phyloP scores from a whole-genome alignment of 805 yeast genomes.

The Candida bentonensis region DNA sequence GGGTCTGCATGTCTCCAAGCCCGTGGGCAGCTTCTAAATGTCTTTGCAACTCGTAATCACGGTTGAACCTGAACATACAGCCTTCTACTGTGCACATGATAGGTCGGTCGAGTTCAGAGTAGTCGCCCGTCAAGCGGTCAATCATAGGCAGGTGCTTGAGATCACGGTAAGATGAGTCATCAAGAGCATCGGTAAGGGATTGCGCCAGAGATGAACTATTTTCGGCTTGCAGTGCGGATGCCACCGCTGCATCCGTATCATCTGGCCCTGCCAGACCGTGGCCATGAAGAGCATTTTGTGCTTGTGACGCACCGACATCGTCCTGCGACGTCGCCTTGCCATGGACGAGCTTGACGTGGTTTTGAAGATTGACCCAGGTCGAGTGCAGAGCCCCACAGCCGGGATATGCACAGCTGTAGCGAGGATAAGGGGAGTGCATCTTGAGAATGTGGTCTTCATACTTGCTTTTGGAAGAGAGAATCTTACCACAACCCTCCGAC shows the following conservation, averaged over 20 bases:
- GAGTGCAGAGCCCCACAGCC: slow-evolving; percentile 42
- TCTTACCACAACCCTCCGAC: slow-evolving; percentile 39
- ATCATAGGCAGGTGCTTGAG: slow-evolving; percentile 10
- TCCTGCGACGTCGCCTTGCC: slow-evolving; percentile 13
- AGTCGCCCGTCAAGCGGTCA: slow-evolving; percentile 23
- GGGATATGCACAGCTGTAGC: slow-evolving; percentile 11
- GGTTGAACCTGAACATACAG: slow-evolving; percentile 21
- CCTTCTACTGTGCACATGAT: slow-evolving; percentile 19
- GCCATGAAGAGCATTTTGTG: no score
- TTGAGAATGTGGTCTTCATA: slow-evolving; percentile 52
- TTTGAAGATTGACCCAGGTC: slow-evolving; percentile 56
- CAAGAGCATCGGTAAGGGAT: background rate
- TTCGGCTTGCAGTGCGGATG: slow-evolving; percentile 1
- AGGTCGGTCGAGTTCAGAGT: slow-evolving; percentile 16
- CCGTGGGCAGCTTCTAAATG: slow-evolving; percentile 15
- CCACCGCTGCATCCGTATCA: slow-evolving; percentile 1
- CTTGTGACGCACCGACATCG: slow-evolving; percentile 36
- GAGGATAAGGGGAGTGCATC: slow-evolving; percentile 10
- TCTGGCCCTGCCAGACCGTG: no score
- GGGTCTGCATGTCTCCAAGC: background rate
- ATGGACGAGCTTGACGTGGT: slow-evolving; percentile 60
- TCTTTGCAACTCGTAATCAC: slow-evolving; percentile 26
- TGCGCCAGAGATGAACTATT: background rate
- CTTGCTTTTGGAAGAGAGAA: slow-evolving; percentile 49
- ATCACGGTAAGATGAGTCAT: background rate